Base-by-base conservation (phyloP, 108 stramenopile species). In the Asterionellopsis glacialis region DNA sequence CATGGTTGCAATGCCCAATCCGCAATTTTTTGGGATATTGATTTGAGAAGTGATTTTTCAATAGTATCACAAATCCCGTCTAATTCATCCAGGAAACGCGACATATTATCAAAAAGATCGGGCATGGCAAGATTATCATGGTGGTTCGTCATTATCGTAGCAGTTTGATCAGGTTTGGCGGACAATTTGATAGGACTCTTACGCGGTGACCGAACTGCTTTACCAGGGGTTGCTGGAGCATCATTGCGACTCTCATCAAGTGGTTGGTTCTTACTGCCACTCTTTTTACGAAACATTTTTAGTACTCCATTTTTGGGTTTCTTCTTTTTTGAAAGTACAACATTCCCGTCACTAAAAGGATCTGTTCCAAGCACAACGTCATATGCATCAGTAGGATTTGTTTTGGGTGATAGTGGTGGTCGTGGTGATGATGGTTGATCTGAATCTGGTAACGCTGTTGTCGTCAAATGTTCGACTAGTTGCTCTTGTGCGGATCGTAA, bases 1-100 rank as follows among this genome's bases (percentile, higher is more conserved):
- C 91, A 93, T 13, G 87, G 81, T 51, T 73, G 70, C 11, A 89
- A 47, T 14, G 88, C 91, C 85, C 87, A 92, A 41, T 87, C 84
- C 13, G 91, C 76, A 64, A 93, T 65, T 53, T 87, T 86, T 67
- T 88, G 88, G 41, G 76, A 65, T 43, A 93, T 76, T 0, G 86
- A 81, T 61, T 81, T 79, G 18, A 85, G 65, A 21, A 93, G 66
- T 43, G 80, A 85, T 23, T 72, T 67, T 65, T 93, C 84, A 41
- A 93, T 77, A 5, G 82, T 69, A 14, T 40, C 51, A 51, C 86
- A 88, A 12, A 87, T 81, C 16, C 47, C 76, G 55, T 90, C 86
- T 10, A 93, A 61, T 52, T 83, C 76, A 22, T 69, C 42, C 47
- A 89, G 45, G 61, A 93, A 88, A 26, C 25, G 47, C 4, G 72